These are phyloP conservation scores for Tetrapisispora taiwanensis DNA, from an alignment of 805 yeast species.

Conservation along the genomic window DNA sequence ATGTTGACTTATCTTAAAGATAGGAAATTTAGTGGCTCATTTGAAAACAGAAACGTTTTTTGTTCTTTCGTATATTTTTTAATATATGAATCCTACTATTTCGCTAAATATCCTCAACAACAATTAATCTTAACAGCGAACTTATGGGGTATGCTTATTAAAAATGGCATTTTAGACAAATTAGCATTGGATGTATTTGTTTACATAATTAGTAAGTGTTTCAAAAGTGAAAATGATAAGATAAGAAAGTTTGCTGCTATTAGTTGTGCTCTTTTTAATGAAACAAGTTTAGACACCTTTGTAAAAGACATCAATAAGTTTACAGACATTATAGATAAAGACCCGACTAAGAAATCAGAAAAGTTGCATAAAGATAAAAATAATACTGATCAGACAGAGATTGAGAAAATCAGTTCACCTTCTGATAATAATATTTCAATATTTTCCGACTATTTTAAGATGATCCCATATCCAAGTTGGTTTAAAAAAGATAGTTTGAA, in stretches of 20 bases:
- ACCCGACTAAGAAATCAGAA: no score
- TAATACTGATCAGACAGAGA: no score
- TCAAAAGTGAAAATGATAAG: slow-evolving; percentile 78
- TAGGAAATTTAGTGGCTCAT: slow-evolving; percentile 64
- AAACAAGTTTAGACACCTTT: slow-evolving; percentile 39
- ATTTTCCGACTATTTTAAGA: slow-evolving; percentile 50
- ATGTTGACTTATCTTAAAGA: slow-evolving; percentile 69
- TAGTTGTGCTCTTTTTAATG: slow-evolving; percentile 38
- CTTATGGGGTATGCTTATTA: slow-evolving; percentile 81
- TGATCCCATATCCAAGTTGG: slow-evolving; percentile 6
- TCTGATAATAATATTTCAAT: no score
- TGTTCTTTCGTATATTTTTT: slow-evolving; percentile 95
- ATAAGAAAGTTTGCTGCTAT: slow-evolving; percentile 94
- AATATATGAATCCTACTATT: slow-evolving; percentile 86
- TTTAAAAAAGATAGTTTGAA: slow-evolving; percentile 9
- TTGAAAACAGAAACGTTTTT: slow-evolving; percentile 91
- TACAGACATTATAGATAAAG: background rate
- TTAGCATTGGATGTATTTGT: slow-evolving; percentile 82
- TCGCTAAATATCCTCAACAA: slow-evolving; percentile 87
- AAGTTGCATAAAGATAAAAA: no score
- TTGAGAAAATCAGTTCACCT: no score
- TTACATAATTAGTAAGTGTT: slow-evolving; percentile 72
- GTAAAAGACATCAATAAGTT: slow-evolving; percentile 56
- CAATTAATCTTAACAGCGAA: slow-evolving; percentile 92
- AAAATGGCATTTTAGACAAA: slow-evolving; percentile 75